phyloP scores from a whole-genome alignment of 2,329 filamentous ascomycete genomes.

The Cadophora gregata region DNA sequence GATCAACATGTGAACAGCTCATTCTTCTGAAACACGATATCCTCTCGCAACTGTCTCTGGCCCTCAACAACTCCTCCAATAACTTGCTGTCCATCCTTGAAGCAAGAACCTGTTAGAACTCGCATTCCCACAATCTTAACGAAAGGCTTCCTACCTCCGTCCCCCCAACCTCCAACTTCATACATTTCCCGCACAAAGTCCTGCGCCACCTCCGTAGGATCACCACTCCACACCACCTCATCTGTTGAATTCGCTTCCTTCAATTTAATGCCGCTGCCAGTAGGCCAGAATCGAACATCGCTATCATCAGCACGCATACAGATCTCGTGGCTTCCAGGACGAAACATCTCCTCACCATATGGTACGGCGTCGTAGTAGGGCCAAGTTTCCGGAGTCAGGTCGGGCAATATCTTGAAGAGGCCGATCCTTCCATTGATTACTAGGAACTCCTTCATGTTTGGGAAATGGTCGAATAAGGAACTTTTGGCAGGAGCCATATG shows the following conservation, averaged over 20 bases:
- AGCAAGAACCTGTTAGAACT: background rate
- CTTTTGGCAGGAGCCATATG: background rate
- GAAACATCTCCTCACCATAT: background rate
- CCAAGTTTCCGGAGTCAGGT: background rate
- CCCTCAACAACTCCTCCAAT: background rate
- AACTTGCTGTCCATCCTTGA: background rate
- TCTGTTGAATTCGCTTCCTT: background rate
- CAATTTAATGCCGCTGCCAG: background rate
- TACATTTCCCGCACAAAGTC: background rate
- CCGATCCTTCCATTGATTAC: background rate
- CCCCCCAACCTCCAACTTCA: background rate
- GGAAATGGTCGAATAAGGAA: background rate
- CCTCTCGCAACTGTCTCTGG: background rate
- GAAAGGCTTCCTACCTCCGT: background rate
- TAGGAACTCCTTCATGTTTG: background rate
- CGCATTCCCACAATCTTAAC: background rate
- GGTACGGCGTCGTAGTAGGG: background rate
- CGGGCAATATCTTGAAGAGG: background rate
- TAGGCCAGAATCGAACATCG: background rate
- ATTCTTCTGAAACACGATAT: background rate
- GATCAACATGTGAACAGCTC: background rate
- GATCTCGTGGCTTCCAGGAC: background rate
- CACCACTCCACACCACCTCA: background rate
- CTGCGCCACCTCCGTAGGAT: background rate
- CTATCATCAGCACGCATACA: background rate